A percentile compares a stretch with the other conserved stretches of the same genome.
These are phyloP conservation scores for Nicotiana undulata DNA, from an alignment of 257 asterid species.

Conservation along the genomic window DNA sequence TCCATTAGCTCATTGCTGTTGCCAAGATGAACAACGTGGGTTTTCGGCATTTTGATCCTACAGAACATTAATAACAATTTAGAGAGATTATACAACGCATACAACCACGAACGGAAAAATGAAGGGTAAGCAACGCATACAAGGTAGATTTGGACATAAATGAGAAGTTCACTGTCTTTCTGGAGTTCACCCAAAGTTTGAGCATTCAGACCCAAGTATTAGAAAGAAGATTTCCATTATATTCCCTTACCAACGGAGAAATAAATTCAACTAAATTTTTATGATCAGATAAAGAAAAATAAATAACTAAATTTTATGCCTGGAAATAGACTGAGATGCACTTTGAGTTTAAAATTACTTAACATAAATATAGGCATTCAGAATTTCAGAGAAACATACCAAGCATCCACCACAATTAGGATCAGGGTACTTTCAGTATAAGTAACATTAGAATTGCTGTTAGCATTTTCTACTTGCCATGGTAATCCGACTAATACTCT, in stretches of 20 bases:
- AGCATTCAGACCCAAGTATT: not conserved
- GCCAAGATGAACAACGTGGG: conserved; percentile 96
- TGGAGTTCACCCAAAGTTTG: not conserved
- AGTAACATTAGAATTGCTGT: not conserved
- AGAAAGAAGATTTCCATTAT: not conserved
- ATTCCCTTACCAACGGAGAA: not conserved
- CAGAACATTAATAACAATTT: conserved; percentile 16
- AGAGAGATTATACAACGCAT: not conserved
- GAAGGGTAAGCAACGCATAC: conserved; percentile 12
- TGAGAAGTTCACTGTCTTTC: not conserved
- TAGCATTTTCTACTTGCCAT: not conserved
- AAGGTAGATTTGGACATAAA: not conserved
- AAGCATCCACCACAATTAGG: not conserved
- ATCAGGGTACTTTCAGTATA: not conserved
- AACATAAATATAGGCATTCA: not conserved
- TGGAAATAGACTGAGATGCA: not conserved
- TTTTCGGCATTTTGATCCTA: conserved; percentile 93
- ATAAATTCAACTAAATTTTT: not conserved
- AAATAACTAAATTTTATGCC: not conserved
- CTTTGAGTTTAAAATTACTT: not conserved
- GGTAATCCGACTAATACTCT: not conserved
- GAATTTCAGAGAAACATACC: not conserved
- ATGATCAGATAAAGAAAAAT: not conserved
- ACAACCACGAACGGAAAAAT: not conserved
- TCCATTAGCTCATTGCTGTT: conserved; percentile 91